Evolutionary conservation across 305 asterid genomes (phyloP).

Genomic region (Plantago lanceolata): DNA sequence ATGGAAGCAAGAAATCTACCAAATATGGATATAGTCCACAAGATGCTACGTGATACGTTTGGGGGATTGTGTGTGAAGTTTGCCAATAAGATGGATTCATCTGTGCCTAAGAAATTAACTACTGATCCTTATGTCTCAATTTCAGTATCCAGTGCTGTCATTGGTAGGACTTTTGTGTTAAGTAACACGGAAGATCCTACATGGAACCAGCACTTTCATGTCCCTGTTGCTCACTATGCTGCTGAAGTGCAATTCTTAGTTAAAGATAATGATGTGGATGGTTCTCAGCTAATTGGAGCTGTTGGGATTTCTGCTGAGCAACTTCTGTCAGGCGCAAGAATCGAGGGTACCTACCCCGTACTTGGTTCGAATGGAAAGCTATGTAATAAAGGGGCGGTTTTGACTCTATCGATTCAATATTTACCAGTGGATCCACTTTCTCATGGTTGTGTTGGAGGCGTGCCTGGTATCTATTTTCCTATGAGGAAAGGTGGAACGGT

Average conservation of each 20-base stretch:
- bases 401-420: conserved; percentile 66
- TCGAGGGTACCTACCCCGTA: conserved; percentile 62
- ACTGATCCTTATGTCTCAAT: conserved; percentile 88
- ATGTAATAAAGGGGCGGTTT: conserved; percentile 56
- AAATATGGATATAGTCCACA: conserved; percentile 67
- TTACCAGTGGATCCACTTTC: conserved; percentile 60
- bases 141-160: conserved; percentile 57
- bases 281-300: conserved; percentile 81
- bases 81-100: conserved; percentile 44
- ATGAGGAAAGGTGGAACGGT: conserved; percentile 64
- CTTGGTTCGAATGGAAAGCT: conserved; percentile 56
- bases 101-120: conserved; percentile 31
- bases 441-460: conserved; percentile 83
- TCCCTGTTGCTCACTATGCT: conserved; percentile 83
- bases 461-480: conserved; percentile 80
- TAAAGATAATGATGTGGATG: conserved; percentile 78
- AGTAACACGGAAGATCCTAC: conserved; percentile 62
- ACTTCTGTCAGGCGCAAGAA: conserved; percentile 37
- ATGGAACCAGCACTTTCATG: conserved; percentile 78
- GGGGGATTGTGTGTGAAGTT: conserved; percentile 42
- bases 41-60: conserved; percentile 46
- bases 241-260: conserved; percentile 83
- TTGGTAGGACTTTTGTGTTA: conserved; percentile 73
- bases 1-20: conserved; percentile 66
- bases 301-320: conserved; percentile 76